Evolutionary conservation across 116 monocot species (phyloP).

Genomic region (Papilionanthe hybrid): DNA sequence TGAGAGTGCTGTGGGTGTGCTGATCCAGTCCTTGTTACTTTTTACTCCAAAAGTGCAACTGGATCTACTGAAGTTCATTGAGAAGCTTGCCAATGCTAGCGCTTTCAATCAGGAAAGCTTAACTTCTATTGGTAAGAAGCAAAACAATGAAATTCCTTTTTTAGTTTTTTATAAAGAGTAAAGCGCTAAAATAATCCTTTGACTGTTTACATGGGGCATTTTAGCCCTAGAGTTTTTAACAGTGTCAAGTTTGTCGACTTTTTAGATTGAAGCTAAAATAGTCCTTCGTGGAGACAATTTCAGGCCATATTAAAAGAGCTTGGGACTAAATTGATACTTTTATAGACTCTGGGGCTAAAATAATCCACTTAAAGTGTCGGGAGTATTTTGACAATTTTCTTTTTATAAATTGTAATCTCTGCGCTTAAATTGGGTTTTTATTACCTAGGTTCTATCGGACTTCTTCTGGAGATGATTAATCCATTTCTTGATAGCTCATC

Average conservation of each 20-base stretch:
- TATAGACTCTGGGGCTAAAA: too few relatives aligned
- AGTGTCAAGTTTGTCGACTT: too few relatives aligned
- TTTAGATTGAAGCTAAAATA: too few relatives aligned
- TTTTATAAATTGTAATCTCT: not conserved
- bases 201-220: too few relatives aligned
- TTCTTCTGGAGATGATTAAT: conserved; percentile 77
- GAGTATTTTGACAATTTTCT: too few relatives aligned
- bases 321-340: too few relatives aligned
- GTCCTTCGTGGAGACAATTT: too few relatives aligned
- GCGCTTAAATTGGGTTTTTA: conserved; percentile 12
- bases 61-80: conserved; percentile 80
- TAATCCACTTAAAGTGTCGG: too few relatives aligned
- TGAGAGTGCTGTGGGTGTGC: conserved; percentile 76
- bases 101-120: conserved; percentile 93
- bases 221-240: too few relatives aligned
- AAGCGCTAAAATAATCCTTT: too few relatives aligned
- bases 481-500: conserved; percentile 78
- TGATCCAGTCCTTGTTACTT: conserved; percentile 73
- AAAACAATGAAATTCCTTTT: conserved; percentile 2
- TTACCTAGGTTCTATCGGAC: conserved; percentile 80
- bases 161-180: not conserved
- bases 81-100: conserved; percentile 73
- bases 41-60: conserved; percentile 94
- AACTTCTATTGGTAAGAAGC: conserved; percentile 74
- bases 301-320: too few relatives aligned